Percentiles rank a stretch among this genome's conserved stretches.
Conservation (phyloP, 768 basidiomycete genomes). For the Postia placenta region DNA sequence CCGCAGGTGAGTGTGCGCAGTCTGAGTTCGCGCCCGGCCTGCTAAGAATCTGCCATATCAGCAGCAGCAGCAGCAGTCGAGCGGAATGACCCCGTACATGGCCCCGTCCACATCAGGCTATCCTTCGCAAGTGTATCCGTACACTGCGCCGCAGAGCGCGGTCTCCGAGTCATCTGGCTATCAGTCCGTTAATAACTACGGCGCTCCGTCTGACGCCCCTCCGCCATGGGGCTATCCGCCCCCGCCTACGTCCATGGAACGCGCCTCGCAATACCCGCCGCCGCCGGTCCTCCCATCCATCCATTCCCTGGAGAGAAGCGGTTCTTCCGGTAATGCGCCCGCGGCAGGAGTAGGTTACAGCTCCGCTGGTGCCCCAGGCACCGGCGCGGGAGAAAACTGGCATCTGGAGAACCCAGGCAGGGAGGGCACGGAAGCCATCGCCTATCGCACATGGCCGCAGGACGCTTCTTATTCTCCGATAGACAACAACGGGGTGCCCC, state of each 20-base stretch:
- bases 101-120: constrained; percentile 36
- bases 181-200: constrained; percentile 33
- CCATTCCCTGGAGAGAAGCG: constrained; percentile 39
- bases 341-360: constrained; percentile 15
- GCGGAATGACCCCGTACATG: constrained; percentile 33
- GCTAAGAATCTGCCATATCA: too few species aligned
- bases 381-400: constrained; percentile 16
- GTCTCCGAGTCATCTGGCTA: constrained; percentile 36
- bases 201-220: constrained; percentile 34
- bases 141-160: constrained; percentile 35
- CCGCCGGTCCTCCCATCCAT: constrained; percentile 47
- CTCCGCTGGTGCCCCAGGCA: constrained; percentile 11
- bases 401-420: constrained; percentile 16
- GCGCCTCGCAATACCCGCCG: constrained; percentile 35
- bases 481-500: constrained; percentile 12
- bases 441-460: constrained; percentile 21
- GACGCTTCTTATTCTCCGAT: constrained; percentile 15
- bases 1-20: constrained; percentile 19
- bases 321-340: constrained; percentile 14
- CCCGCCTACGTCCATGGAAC: constrained; percentile 26
- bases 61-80: constrained; percentile 15
- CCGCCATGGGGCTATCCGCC: constrained; percentile 52
- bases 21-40: too few species aligned
- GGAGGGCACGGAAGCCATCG: constrained; percentile 13
- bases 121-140: constrained; percentile 36